Conservation (phyloP, 225 moss, liverwort and hornwort genomes). For the Takakia lepidozioides region DNA sequence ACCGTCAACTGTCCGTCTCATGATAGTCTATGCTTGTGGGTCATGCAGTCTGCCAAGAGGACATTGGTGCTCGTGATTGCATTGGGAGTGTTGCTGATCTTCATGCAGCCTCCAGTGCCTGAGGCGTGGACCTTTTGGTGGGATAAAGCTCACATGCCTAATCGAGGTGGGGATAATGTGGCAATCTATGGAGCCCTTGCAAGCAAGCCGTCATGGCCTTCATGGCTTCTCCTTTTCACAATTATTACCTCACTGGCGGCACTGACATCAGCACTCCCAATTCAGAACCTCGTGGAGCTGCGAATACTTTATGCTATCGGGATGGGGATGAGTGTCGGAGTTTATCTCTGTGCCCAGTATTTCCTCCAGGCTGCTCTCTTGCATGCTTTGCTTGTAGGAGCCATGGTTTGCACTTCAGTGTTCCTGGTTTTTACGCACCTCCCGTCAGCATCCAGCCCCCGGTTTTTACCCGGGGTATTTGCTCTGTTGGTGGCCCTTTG, state of each 20-base stretch:
- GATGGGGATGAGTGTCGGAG: constrained; percentile 74
- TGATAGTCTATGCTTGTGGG: constrained; percentile 2
- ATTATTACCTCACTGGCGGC: constrained; percentile 77
- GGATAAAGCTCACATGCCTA: constrained; percentile 60
- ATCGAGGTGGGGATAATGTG: constrained; percentile 49
- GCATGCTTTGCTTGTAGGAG: constrained; percentile 59
- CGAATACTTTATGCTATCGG: constrained; percentile 77
- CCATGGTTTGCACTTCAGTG: constrained; percentile 71
- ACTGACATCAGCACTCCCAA: constrained; percentile 89
- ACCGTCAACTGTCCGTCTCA: too few species aligned
- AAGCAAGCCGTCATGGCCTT: constrained; percentile 75
- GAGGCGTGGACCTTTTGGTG: constrained; percentile 72
- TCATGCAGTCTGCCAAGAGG: constrained; percentile 84
- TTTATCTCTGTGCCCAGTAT: constrained; percentile 87
- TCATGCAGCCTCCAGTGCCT: constrained; percentile 82
- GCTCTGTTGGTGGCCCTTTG: constrained; percentile 67
- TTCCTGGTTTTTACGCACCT: constrained; percentile 88
- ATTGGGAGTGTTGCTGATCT: constrained; percentile 71
- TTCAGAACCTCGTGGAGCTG: constrained; percentile 93
- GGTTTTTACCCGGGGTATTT: constrained; percentile 65
- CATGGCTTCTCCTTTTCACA: constrained; percentile 79
- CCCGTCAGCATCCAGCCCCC: constrained; percentile 89
- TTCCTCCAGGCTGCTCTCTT: constrained; percentile 66
- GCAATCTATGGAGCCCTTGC: constrained; percentile 69
- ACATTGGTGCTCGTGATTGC: constrained; percentile 66